Evolutionary conservation across 768 basidiomycete genomes (phyloP).

Genomic region (Cystobasidiopsis lactophilus): DNA sequence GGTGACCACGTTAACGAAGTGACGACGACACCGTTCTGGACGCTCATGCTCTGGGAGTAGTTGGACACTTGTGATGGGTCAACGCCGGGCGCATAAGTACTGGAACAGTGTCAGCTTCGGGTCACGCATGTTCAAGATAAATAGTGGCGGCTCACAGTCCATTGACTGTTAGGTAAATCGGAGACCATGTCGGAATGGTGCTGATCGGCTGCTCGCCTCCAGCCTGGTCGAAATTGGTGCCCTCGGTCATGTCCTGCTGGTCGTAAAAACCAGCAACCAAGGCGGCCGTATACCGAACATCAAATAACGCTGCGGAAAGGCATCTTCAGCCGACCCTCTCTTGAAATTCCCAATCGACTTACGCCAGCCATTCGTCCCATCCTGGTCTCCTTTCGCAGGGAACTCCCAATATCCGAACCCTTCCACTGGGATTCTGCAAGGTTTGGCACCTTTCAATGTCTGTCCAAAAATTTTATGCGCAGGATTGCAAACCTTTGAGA

Average conservation of each 20-base stretch:
- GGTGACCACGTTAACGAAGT: conserved; percentile 7
- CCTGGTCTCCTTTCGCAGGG: no score
- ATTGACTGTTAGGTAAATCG: conserved; percentile 12
- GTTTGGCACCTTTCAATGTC: no score
- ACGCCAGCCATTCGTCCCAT: no score
- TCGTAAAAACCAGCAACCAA: conserved; percentile 16
- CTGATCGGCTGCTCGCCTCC: conserved; percentile 13
- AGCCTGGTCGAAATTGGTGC: conserved; percentile 11
- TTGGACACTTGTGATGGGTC: conserved; percentile 6
- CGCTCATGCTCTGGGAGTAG: conserved; percentile 9
- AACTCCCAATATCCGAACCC: no score
- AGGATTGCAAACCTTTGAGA: conserved; percentile 9
- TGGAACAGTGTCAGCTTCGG: no score
- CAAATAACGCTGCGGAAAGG: no score
- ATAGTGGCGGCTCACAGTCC: no score
- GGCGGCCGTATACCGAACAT: conserved; percentile 6
- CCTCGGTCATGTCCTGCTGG: conserved; percentile 2
- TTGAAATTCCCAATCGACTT: no score
- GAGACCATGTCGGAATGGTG: conserved; percentile 10
- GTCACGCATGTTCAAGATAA: no score
- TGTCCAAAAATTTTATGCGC: no score
- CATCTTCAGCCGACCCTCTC: no score
- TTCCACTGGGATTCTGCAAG: no score
- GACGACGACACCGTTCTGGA: conserved; percentile 12
- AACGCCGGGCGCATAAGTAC: conserved; percentile 3